phyloP scores from a whole-genome alignment of 495 filamentous ascomycete genomes.

The Tuber brumale region DNA sequence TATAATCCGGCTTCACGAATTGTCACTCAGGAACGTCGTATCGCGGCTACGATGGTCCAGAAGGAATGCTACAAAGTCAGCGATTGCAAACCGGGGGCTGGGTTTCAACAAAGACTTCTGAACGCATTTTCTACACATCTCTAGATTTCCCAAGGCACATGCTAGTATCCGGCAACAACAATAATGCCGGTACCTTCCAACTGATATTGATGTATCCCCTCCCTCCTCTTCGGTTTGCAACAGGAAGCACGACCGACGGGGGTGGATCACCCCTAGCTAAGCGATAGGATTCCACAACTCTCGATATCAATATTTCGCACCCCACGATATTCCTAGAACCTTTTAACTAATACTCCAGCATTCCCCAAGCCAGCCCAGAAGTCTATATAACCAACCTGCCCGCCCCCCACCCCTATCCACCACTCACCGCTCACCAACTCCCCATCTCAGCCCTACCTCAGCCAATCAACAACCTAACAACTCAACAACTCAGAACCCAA shows the following conservation, averaged over 20 bases:
- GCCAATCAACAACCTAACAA: not conserved
- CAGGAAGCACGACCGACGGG: not conserved
- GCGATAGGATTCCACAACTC: not conserved
- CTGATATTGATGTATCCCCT: not conserved
- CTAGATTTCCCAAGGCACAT: not conserved
- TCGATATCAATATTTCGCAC: not conserved
- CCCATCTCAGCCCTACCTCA: not conserved
- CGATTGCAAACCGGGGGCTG: not conserved
- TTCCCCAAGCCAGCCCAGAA: not conserved
- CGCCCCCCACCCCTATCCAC: not conserved
- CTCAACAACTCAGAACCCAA: not conserved
- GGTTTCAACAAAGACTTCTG: not conserved
- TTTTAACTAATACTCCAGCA: not conserved
- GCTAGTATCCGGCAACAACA: not conserved
- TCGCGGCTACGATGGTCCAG: not conserved
- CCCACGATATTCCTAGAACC: not conserved
- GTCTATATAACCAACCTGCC: not conserved
- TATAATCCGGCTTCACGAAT: not conserved
- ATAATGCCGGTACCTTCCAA: not conserved
- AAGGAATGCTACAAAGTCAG: not conserved
- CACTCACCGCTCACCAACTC: not conserved
- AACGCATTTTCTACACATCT: not conserved
- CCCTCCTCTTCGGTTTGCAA: not conserved
- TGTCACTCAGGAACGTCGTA: not conserved
- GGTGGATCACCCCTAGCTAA: not conserved